Conservation (phyloP, 495 filamentous ascomycete species). For the Letharia columbiana region DNA sequence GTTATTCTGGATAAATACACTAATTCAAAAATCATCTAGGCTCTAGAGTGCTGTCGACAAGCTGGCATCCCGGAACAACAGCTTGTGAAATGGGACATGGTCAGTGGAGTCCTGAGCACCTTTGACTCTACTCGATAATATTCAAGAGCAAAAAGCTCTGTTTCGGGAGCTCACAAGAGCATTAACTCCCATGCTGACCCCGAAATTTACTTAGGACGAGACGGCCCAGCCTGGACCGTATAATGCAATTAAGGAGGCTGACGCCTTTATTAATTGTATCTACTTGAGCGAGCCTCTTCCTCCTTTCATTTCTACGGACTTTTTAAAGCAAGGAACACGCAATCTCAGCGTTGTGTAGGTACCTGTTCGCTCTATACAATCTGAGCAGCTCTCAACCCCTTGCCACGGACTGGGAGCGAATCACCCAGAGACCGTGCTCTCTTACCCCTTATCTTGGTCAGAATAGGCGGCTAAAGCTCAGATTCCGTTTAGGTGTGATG, state of each 20-base stretch:
- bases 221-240: neutral
- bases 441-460: neutral
- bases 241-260: slow-evolving; percentile 29
- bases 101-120: neutral
- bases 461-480: neutral
- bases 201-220: neutral
- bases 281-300: slow-evolving; percentile 66
- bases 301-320: slow-evolving; percentile 63
- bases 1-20: too few relatives aligned
- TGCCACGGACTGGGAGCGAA: slow-evolving; percentile 39
- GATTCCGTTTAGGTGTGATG: neutral
- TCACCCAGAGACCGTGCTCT: neutral
- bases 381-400: neutral
- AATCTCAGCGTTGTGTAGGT: slow-evolving; percentile 66
- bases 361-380: slow-evolving; percentile 25
- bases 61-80: slow-evolving; percentile 65
- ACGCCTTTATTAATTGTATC: slow-evolving; percentile 87
- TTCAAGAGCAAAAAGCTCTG: neutral
- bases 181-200: neutral
- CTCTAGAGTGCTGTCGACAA: slow-evolving; percentile 68
- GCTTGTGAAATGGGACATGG: slow-evolving; percentile 84
- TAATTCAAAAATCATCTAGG: neutral
- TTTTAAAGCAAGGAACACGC: slow-evolving; percentile 57
- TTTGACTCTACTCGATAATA: neutral
- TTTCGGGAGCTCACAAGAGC: neutral